Conservation (phyloP, 2,329 filamentous ascomycete species). For the Neodidymelliopsis sp. region DNA sequence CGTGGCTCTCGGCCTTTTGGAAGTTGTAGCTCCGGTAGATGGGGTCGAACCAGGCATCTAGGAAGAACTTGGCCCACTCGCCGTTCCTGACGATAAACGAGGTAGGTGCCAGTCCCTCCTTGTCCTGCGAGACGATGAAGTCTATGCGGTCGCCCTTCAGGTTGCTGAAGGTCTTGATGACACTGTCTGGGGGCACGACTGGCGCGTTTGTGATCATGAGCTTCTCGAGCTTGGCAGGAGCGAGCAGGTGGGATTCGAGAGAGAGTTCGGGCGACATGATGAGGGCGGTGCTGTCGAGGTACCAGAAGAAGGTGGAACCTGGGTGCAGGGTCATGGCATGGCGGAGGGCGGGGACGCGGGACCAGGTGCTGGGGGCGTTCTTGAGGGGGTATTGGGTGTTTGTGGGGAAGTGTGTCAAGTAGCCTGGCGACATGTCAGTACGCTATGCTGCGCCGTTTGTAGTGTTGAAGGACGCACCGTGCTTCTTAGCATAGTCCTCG, state of each 20-base stretch:
- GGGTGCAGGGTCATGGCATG: slow-evolving; percentile 86
- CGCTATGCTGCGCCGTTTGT: neutral
- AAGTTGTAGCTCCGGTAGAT: slow-evolving; percentile 95
- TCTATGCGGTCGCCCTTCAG: slow-evolving; percentile 80
- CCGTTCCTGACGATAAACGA: slow-evolving; percentile 84
- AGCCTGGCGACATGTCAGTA: slow-evolving; percentile 65
- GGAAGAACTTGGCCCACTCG: slow-evolving; percentile 90
- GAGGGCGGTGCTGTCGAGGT: slow-evolving; percentile 81
- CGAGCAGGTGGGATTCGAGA: slow-evolving; percentile 75
- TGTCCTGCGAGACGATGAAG: slow-evolving; percentile 84
- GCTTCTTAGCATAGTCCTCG: slow-evolving; percentile 80
- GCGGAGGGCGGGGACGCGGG: slow-evolving; percentile 82
- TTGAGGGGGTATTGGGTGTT: slow-evolving; percentile 77
- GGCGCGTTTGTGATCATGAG: slow-evolving; percentile 86
- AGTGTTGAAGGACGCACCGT: slow-evolving; percentile 64
- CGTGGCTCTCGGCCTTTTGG: slow-evolving; percentile 91
- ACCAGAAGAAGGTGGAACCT: slow-evolving; percentile 83
- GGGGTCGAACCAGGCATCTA: slow-evolving; percentile 96
- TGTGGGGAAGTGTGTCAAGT: slow-evolving; percentile 82
- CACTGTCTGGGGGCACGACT: slow-evolving; percentile 92
- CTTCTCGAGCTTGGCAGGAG: slow-evolving; percentile 70
- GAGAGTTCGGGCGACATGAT: slow-evolving; percentile 83
- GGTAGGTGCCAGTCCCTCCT: slow-evolving; percentile 75
- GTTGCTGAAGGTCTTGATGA: slow-evolving; percentile 92
- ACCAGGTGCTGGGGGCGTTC: slow-evolving; percentile 68